Evolutionary conservation across 805 yeast species (phyloP).

Genomic region (Komagataella ulmi): DNA sequence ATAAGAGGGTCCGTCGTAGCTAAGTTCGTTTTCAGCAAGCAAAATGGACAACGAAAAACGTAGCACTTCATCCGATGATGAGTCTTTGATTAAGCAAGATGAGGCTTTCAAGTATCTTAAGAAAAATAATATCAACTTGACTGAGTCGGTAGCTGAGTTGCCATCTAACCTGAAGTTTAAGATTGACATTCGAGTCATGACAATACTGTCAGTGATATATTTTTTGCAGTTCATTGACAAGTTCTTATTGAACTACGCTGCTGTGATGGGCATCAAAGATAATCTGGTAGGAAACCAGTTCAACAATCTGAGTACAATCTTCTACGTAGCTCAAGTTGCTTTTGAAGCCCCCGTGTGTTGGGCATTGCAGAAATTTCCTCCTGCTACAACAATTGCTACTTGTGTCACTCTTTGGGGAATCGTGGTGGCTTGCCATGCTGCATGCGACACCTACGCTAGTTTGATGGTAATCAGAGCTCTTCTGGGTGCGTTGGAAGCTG

Average conservation of each 20-base stretch:
- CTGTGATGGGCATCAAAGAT: slow-evolving; percentile 47
- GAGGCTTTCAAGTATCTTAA: slow-evolving; percentile 1
- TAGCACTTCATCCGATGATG: not conserved
- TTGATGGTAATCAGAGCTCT: slow-evolving; percentile 41
- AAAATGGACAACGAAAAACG: not conserved
- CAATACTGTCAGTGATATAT: not conserved
- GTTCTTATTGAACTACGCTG: slow-evolving; percentile 45
- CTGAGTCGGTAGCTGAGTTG: not conserved
- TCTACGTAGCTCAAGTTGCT: slow-evolving; percentile 31
- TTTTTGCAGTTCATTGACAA: slow-evolving; percentile 28
- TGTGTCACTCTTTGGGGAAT: slow-evolving; percentile 42
- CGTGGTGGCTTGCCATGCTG: slow-evolving; percentile 36
- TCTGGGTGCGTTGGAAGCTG: slow-evolving; percentile 25
- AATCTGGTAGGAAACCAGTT: slow-evolving; percentile 11
- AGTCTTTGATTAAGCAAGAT: not conserved
- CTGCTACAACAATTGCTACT: slow-evolving; percentile 33
- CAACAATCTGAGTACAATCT: slow-evolving; percentile 9
- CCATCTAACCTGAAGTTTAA: not conserved
- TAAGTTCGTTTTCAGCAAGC: not conserved
- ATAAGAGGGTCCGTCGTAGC: not conserved
- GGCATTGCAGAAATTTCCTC: slow-evolving; percentile 36
- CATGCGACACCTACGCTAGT: slow-evolving; percentile 36
- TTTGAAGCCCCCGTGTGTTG: slow-evolving; percentile 31
- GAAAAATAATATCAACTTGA: not conserved
- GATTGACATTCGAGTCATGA: not conserved